phyloP scores from a whole-genome alignment of 768 basidiomycete species.

The Leucocoprinus birnbaumii region DNA sequence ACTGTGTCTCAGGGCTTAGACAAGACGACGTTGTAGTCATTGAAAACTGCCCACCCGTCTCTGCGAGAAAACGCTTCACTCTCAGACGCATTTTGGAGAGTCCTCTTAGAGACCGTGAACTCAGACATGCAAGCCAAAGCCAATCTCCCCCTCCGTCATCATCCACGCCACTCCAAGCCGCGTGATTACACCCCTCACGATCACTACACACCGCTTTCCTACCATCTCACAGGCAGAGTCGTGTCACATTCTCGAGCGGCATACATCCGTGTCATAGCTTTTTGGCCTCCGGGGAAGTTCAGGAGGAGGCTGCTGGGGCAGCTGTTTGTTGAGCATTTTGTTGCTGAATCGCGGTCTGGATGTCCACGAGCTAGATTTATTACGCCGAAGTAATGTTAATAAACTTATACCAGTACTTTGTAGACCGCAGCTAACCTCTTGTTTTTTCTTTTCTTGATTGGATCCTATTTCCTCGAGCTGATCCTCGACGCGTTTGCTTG shows the following conservation, averaged over 20 bases:
- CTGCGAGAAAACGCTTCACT: constrained; percentile 74
- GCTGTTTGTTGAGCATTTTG: constrained; percentile 24
- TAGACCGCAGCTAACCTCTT: constrained; percentile 53
- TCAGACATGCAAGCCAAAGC: constrained; percentile 25
- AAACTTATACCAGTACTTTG: not conserved
- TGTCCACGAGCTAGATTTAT: constrained; percentile 53
- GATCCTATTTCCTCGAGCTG: constrained; percentile 79
- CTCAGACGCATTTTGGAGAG: constrained; percentile 67
- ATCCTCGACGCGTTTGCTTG: constrained; percentile 69
- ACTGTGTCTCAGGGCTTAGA: constrained; percentile 46
- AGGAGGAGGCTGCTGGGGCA: constrained; percentile 7
- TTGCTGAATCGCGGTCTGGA: constrained; percentile 58
- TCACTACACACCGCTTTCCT: too few relatives aligned
- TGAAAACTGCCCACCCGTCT: constrained; percentile 79
- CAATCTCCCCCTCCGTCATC: constrained; percentile 13
- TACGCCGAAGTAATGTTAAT: not conserved
- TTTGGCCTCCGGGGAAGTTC: not conserved
- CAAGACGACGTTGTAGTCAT: constrained; percentile 72
- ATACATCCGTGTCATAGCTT: too few relatives aligned
- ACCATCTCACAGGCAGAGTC: too few relatives aligned
- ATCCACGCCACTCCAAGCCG: constrained; percentile 11
- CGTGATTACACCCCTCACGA: not conserved
- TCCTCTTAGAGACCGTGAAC: constrained; percentile 60
- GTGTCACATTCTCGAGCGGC: too few relatives aligned
- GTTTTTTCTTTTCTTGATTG: constrained; percentile 78